Conservation (phyloP, 768 basidiomycete genomes). For the Kondoa malvinella region DNA sequence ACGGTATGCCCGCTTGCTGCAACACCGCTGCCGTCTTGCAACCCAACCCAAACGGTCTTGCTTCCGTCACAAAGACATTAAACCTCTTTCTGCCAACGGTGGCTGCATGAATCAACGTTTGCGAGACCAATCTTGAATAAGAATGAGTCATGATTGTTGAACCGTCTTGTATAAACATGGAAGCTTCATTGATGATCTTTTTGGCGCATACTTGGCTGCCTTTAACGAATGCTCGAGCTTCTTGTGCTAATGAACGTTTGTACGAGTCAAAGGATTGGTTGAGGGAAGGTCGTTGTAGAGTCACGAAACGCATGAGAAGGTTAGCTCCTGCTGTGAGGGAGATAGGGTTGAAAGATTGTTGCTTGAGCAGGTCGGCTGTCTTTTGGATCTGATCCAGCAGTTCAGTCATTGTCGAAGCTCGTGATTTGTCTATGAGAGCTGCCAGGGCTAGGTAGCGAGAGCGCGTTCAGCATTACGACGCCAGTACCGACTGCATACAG, state of each 20-base stretch:
- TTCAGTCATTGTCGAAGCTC: constrained; percentile 85
- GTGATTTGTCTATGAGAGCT: no score
- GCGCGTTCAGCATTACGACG: no score
- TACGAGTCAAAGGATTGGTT: constrained; percentile 52
- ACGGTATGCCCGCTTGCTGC: constrained; percentile 77
- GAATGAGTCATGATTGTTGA: constrained; percentile 71
- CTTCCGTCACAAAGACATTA: constrained; percentile 95
- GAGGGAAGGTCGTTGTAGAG: constrained; percentile 29
- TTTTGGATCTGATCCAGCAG: constrained; percentile 67
- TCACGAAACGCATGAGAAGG: constrained; percentile 77
- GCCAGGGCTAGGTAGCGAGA: no score
- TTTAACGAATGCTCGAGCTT: constrained; percentile 33
- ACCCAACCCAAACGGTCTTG: constrained; percentile 51
- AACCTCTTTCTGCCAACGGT: constrained; percentile 74
- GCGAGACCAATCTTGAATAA: constrained; percentile 87
- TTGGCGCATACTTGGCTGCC: constrained; percentile 61
- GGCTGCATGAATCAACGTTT: constrained; percentile 64
- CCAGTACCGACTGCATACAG: no score
- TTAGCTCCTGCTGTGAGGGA: constrained; percentile 76
- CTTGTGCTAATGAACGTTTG: constrained; percentile 23
- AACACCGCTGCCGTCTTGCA: constrained; percentile 79
- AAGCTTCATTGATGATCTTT: constrained; percentile 85
- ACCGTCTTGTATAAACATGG: constrained; percentile 34
- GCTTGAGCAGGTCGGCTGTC: constrained; percentile 48
- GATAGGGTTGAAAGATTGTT: constrained; percentile 56